Base-by-base conservation (phyloP, 2,329 filamentous ascomycete genomes). In the Colletotrichum sojae region DNA sequence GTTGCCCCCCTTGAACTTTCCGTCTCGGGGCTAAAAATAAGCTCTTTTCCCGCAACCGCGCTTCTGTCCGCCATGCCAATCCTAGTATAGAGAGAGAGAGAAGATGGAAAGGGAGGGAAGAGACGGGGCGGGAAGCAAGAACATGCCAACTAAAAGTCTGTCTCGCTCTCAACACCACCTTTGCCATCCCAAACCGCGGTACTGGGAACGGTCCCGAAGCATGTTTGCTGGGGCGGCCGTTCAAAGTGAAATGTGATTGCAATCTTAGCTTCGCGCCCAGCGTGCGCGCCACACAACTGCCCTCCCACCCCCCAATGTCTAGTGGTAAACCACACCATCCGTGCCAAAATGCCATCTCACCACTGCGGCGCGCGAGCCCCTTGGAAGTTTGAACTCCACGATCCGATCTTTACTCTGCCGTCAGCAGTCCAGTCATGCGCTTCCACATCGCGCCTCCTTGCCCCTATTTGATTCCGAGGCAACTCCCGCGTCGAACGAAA, bases 171-270 rank as follows among this genome's bases (percentile, higher is more conserved):
- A 10, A 49, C 45, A 18, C 45, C n/a, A 48, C n/a, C 16, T 27
- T 27, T 18, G 5, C 57, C 6, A 22, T 39, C 48, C 22, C 49
- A 52, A 51, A 67, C 60, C 39, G 53, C 48, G 46, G 40, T 52
- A 46, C 53, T 16, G 48, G 60, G 16, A 54, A 54, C 53, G 31
- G 52, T 59, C 40, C 61, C 52, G 53, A 51, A 53, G 46, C 31
- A 25, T 48, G 48, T 58, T 49, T 51, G 40, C 43, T 55, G 20
- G 10, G 22, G 22, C 22, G 22, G 22, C 22, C 3, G 31, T 9
- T 36, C 36, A 18, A 36, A 56, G 27, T n/a, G 49, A 20, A 25
- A 5, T 18, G 16, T 53, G 22, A 54, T 43, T 59, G 45, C 36
- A 15, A 45, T 27, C 15, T 27, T 31, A 39, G 20, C 36, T 10